Evolutionary conservation across 331 rosid species (phyloP), one percentile per base, ranked within the genome.

Genomic region (Quercus phellos): DNA sequence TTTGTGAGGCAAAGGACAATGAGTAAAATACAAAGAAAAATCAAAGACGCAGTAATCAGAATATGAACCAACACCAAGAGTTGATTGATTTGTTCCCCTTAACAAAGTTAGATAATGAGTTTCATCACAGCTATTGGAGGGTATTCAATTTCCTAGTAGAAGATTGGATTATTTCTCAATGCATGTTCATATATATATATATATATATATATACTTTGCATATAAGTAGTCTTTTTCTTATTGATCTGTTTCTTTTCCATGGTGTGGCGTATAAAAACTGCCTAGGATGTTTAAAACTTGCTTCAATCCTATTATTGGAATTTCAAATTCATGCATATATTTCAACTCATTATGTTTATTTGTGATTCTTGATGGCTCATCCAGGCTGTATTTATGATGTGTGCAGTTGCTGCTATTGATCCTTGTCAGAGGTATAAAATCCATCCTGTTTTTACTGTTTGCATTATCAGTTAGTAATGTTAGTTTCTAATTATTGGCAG

Each of bases 341-440:
- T 7, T 16, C 30, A 69, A 18, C 56, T 50, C 38, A 34, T 72
- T 70, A 29, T 81, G 51, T 51, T 64, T 73, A 70, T 73, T 74
- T 54, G 50, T 74, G 74, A 56, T 64, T 73, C 38, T 76, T 74
- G 64, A 67, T 83, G 60, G 26, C 51, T 69, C 61, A 11, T 83
- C 85, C 95, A 94, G 98, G 94, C 93, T 85, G 89, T 94, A 78
- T 94, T 94, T 86, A 87, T 89, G 97, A 87, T 94, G 66, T 89
- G 97, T 75, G 98, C 85, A 78, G 83, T 89, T 86, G 87, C 97
- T 43, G 98, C 93, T 60, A 86, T 89, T 69, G 93, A 92, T 85
- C 97, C 98, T 78, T 74, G 78, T 86, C 94, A 90, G 73, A 94
- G 98, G 97, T 94, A 85, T 79, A 26, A 2, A 18, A 68, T 75